These are phyloP conservation scores for Pseudonectria foliicola DNA, from an alignment of 2,329 filamentous ascomycete species.

Conservation along the genomic window DNA sequence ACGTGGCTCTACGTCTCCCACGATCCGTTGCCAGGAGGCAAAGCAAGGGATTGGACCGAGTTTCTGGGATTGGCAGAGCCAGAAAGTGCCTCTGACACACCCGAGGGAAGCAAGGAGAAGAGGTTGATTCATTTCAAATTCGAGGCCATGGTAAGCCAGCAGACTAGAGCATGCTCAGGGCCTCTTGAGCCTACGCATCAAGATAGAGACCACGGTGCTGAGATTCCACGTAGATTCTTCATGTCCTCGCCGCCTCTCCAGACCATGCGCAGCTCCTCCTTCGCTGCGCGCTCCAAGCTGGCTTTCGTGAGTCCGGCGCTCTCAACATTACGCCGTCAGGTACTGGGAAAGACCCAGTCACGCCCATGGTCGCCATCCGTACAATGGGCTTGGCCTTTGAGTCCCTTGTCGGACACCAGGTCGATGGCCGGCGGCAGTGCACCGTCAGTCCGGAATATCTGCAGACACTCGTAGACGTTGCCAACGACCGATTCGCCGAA, in stretches of 20 bases:
- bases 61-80: conserved; percentile 19
- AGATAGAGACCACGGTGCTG: conserved; percentile 10
- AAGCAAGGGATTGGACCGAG: conserved; percentile 24
- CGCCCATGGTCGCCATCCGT: conserved; percentile 76
- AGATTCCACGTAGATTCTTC: conserved; percentile 62
- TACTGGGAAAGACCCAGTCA: conserved; percentile 28
- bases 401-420: conserved; percentile 61
- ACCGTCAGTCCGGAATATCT: conserved; percentile 64
- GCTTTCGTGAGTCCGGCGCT: conserved; percentile 86
- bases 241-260: conserved; percentile 71
- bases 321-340: conserved; percentile 48
- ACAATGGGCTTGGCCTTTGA: conserved; percentile 78
- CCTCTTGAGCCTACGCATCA: too few species aligned
- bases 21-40: conserved; percentile 48
- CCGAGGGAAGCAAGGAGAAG: conserved; percentile 23
- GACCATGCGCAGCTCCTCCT: conserved; percentile 69
- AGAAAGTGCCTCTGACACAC: conserved; percentile 18
- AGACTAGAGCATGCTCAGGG: background rate
- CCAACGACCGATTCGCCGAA: conserved; percentile 66
- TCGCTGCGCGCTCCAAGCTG: conserved; percentile 67
- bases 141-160: conserved; percentile 79
- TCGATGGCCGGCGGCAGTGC: conserved; percentile 30
- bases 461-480: conserved; percentile 56
- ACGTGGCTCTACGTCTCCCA: conserved; percentile 87
- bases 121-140: conserved; percentile 79